A percentile compares a stretch with the other conserved stretches of the same genome.
These are phyloP conservation scores for Tephrocybe sp. DNA, from an alignment of 768 basidiomycete genomes.

Conservation along the genomic window DNA sequence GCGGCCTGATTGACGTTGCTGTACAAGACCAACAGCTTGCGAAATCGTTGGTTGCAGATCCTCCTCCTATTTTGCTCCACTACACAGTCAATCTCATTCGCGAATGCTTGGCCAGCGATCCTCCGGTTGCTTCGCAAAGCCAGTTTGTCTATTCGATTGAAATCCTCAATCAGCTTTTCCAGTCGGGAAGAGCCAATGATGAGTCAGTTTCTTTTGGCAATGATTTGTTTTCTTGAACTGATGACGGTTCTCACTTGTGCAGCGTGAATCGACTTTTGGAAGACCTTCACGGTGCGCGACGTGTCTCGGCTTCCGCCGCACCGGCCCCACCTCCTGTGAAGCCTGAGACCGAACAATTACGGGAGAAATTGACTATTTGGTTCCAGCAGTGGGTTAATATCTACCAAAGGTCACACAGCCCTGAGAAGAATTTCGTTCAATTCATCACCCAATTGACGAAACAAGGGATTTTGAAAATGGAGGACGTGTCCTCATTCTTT, in stretches of 20 bases:
- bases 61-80: constrained; percentile 71
- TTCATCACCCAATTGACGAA: constrained; percentile 98
- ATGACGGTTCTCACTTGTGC: constrained; percentile 6
- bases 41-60: constrained; percentile 76
- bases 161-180: constrained; percentile 69
- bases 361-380: constrained; percentile 74
- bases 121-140: constrained; percentile 73
- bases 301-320: constrained; percentile 38
- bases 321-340: constrained; percentile 45
- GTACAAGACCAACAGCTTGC: constrained; percentile 91
- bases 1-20: constrained; percentile 70
- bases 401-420: constrained; percentile 85
- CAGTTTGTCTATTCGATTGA: constrained; percentile 83
- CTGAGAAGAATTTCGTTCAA: constrained; percentile 93
- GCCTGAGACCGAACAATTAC: constrained; percentile 70
- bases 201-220: constrained; percentile 53
- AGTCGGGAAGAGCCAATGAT: constrained; percentile 77
- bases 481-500: constrained; percentile 96
- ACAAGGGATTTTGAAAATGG: constrained; percentile 93
- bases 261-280: constrained; percentile 76
- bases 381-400: constrained; percentile 96
- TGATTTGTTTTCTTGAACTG: neutral
- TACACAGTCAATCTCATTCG: constrained; percentile 84
- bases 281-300: constrained; percentile 71
- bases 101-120: constrained; percentile 80